Base-by-base conservation (phyloP, 2,329 filamentous ascomycete species). In the Furcasterigmium sp. region DNA sequence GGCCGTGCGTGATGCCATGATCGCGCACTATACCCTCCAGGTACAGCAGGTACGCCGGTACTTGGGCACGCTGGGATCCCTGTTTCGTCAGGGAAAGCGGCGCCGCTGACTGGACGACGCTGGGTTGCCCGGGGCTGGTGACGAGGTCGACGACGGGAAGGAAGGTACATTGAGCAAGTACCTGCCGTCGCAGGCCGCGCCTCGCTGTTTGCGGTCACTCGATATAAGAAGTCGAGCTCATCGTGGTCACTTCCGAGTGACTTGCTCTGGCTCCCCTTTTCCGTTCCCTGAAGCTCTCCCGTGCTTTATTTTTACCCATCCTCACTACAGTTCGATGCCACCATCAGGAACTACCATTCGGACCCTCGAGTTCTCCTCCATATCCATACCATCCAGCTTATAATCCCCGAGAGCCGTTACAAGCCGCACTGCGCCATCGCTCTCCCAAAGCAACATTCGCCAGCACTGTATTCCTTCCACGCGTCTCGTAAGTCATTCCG, bases 201-300 rank as follows among this genome's bases (percentile, higher is more conserved):
- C n/a, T n/a, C n/a, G 36, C 36, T 28, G 21, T 21, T 38, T 20
- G 21, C 36, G 18, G 38, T n/a, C n/a, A 18, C 38, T 39, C 23
- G 18, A 19, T 40, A 40, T 40, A 40, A 40, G 38, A 40, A 21
- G 38, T 40, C 29, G 26, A 30, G 29, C 20, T 38, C 36, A 38
- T 40, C 23, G 38, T 21, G 26, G 36, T 21, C 35, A 25, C 36
- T 38, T 26, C 7, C 23, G 35, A 38, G 8, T 39, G 21, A 39
- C 14, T 25, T 32, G n/a, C n/a, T n/a, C n/a, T 26, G 23, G 23
- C 23, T 26, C 23, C 23, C 23, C 11, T 26, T 26, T 11, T 26
- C 23, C 23, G 21, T 39, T 38, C 23, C 23, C 23, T 26, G 23
- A 26, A 26, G 23, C 23, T 26, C 23, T 26, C n/a, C n/a, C 37